Conservation (phyloP, 305 asterid genomes). For the Fraxinus platypoda region DNA sequence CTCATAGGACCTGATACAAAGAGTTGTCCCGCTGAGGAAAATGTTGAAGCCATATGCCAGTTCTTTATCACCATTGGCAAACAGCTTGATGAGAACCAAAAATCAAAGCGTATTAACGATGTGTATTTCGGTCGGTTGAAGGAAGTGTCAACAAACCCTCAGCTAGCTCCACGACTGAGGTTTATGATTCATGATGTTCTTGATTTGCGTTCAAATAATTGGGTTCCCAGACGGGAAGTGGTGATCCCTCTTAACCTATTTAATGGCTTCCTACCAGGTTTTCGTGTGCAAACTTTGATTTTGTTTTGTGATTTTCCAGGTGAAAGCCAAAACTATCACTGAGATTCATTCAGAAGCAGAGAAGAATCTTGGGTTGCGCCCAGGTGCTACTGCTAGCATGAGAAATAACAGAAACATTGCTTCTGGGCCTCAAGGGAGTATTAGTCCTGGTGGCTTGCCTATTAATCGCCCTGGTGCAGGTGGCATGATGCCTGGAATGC, state of each 20-base stretch:
- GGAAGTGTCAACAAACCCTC: conserved; percentile 69
- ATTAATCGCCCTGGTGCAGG: conserved; percentile 69
- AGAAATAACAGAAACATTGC: conserved; percentile 48
- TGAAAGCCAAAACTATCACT: conserved; percentile 65
- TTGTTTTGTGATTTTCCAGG: conserved; percentile 38
- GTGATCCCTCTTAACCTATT: conserved; percentile 30
- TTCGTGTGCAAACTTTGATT: conserved; percentile 13
- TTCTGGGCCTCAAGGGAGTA: conserved; percentile 45
- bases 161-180: conserved; percentile 66
- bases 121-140: conserved; percentile 65
- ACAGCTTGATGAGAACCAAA: conserved; percentile 83
- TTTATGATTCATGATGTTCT: conserved; percentile 84
- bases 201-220: conserved; percentile 73
- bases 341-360: conserved; percentile 85
- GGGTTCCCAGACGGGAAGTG: conserved; percentile 96
- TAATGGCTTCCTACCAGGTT: conserved; percentile 20
- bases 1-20: conserved; percentile 45
- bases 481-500: conserved; percentile 95
- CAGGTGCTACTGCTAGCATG: conserved; percentile 48
- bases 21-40: conserved; percentile 77
- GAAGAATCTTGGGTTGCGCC: conserved; percentile 59
- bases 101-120: conserved; percentile 70
- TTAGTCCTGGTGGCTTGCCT: conserved; percentile 56
- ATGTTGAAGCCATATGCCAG: conserved; percentile 94
- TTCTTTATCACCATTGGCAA: conserved; percentile 92